Base-by-base conservation (phyloP, 805 yeast genomes). In the Wickerhamiella parazyma region DNA sequence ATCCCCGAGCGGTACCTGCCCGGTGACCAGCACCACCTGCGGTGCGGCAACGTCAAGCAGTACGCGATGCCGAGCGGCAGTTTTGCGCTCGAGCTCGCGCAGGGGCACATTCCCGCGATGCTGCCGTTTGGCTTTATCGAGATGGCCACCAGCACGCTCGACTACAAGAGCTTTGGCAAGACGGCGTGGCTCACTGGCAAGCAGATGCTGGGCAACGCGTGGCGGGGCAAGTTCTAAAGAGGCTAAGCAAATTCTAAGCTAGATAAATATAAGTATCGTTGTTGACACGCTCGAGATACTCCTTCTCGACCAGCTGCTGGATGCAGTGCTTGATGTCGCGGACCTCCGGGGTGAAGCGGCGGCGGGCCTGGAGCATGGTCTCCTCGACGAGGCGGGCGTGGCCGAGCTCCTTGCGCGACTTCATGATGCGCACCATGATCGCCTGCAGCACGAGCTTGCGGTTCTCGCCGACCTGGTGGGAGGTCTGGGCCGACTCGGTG, bases 21-120 rank as follows among this genome's bases (percentile, higher is more conserved):
- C 1, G 98, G 98, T 39, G 84, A 81, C 56, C 76, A 75, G 50
- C 93, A 91, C 61, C 89, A 80, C 59, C 69, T 89, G 59, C 60
- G 55, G 33, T 80, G 74, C 59, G 95, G 95, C 28, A 50, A 60
- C 36, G 73, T 75, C 53, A 85, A 83, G 64, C 98, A 91, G 64
- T 91, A 91, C 62, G 53, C 76, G 21, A 84, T 91, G 94, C 80
- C 83, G 1, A 61, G 73, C 24, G 94, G 80, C 29, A 70, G 82
- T 0, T 91, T 78, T 63, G 95, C 98, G 9, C 67, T 91, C 51
- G 98, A 91, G 61, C 71, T 89, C 56, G 98, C 98, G 6, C 97
- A 89, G 67, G 98, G 98, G 48, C 91, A 95, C 94, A 84, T 91
- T 51, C 97, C 98, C 28, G 79, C 89, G 35, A 91, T 91, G 98